Conservation (phyloP, 805 yeast species). For the Teunomyces gatunensis region DNA sequence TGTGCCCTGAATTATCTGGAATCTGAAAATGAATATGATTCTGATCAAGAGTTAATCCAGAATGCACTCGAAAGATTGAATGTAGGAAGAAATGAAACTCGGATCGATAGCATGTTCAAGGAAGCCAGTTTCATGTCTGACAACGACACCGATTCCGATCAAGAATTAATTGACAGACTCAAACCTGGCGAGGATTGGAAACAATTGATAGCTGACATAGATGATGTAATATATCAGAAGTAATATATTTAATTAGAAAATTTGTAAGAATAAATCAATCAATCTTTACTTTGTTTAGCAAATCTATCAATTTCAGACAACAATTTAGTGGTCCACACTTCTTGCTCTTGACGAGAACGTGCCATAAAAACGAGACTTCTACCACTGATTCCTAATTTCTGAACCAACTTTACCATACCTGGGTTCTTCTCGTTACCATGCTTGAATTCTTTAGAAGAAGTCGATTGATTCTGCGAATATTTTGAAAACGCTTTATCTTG, state of each 20-base stretch:
- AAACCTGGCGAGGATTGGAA: slow-evolving; percentile 11
- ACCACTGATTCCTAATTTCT: slow-evolving; percentile 65
- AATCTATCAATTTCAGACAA: slow-evolving; percentile 46
- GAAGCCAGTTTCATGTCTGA: slow-evolving; percentile 1
- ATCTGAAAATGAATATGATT: slow-evolving; percentile 21
- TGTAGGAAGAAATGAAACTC: neutral
- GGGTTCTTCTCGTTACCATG: slow-evolving; percentile 30
- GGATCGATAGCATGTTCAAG: neutral
- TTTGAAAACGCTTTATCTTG: slow-evolving; percentile 11
- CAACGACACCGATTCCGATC: slow-evolving; percentile 18
- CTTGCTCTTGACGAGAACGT: slow-evolving; percentile 77
- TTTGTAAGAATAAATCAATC: neutral
- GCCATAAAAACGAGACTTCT: slow-evolving; percentile 73
- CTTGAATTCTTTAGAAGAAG: slow-evolving; percentile 3
- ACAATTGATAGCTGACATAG: slow-evolving; percentile 17
- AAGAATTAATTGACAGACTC: slow-evolving; percentile 17
- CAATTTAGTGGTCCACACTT: slow-evolving; percentile 67
- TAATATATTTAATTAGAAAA: neutral
- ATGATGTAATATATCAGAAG: slow-evolving; percentile 9
- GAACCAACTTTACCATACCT: slow-evolving; percentile 43
- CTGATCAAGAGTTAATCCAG: slow-evolving; percentile 9
- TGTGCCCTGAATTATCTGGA: neutral
- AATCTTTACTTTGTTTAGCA: slow-evolving; percentile 9
- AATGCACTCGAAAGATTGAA: neutral
- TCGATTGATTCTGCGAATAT: slow-evolving; percentile 4